phyloP scores from a whole-genome alignment of 139 green algal genomes.

The Chlamydomonas sp. region DNA sequence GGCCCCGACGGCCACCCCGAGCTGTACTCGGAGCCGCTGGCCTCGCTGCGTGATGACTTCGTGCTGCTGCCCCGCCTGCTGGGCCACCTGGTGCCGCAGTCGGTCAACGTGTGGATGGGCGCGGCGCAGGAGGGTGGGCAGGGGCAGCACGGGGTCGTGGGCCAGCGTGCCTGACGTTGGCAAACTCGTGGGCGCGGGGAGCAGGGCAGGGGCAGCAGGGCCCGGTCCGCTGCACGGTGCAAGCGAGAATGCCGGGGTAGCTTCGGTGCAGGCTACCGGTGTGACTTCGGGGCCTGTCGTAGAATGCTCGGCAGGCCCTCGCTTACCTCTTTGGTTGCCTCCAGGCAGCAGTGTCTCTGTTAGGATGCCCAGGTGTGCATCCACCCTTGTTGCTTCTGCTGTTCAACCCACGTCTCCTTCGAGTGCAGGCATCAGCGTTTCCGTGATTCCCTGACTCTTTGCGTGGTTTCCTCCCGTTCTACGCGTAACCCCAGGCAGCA shows the following conservation, averaged over 20 bases:
- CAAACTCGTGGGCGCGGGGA: not conserved
- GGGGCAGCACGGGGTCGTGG: not conserved
- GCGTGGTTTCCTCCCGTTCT: not conserved
- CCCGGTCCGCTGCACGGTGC: no score
- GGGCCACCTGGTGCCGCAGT: conserved; percentile 78
- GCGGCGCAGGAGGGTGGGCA: conserved; percentile 38
- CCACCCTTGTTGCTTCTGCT: not conserved
- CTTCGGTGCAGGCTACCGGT: no score
- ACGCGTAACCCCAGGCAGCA: conserved; percentile 69
- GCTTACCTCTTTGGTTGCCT: not conserved
- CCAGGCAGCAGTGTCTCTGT: not conserved
- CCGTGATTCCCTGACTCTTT: not conserved
- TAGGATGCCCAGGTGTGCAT: not conserved
- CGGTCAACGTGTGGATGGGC: conserved; percentile 81
- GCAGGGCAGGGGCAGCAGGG: not conserved
- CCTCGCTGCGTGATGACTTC: not conserved
- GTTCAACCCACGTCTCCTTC: not conserved
- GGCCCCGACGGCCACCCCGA: conserved; percentile 69
- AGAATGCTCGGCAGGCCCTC: no score
- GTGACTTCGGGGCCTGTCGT: no score
- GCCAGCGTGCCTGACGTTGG: no score
- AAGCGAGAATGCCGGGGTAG: no score
- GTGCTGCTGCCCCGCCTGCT: conserved; percentile 59
- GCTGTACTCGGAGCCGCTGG: conserved; percentile 65
- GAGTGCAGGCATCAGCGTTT: not conserved